Evolutionary conservation across 1,139 yeast species (phyloP).

Genomic region (Debaryomyces fabryi): DNA sequence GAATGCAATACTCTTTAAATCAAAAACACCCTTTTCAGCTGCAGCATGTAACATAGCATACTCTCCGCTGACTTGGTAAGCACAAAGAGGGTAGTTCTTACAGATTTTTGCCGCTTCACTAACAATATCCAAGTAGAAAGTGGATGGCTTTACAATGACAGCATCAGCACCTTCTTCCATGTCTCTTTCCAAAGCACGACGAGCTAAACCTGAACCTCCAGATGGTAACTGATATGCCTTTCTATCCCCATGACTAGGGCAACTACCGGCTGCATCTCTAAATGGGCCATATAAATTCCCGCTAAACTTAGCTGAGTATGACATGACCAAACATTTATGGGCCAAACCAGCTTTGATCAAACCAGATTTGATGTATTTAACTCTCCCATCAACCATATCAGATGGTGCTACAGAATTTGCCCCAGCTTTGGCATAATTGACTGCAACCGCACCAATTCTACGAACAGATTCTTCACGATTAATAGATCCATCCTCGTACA

Average conservation of each 20-base stretch:
- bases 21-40: conserved; percentile 92
- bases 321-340: conserved; percentile 85
- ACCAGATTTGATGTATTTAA: conserved; percentile 84
- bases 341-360: conserved; percentile 83
- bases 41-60: conserved; percentile 98
- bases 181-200: conserved; percentile 86
- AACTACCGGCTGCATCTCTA: conserved; percentile 94
- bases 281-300: conserved; percentile 96
- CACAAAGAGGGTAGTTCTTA: conserved; percentile 84
- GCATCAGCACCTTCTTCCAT: conserved; percentile 95
- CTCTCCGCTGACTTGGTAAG: conserved; percentile 97
- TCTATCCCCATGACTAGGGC: conserved; percentile 90
- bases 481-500: conserved; percentile 83
- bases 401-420: conserved; percentile 97
- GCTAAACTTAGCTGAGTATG: conserved; percentile 91
- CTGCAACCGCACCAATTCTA: conserved; percentile 93
- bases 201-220: conserved; percentile 91
- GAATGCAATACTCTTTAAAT: conserved; percentile 84
- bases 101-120: conserved; percentile 85
- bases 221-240: conserved; percentile 92
- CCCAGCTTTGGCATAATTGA: conserved; percentile 93
- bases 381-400: conserved; percentile 97
- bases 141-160: conserved; percentile 93
- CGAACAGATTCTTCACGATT: conserved; percentile 75
- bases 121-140: conserved; percentile 89